Evolutionary conservation across 2,329 filamentous ascomycete genomes (phyloP), one percentile per base, ranked within the genome.

Genomic region (Fusarium circinatum): DNA sequence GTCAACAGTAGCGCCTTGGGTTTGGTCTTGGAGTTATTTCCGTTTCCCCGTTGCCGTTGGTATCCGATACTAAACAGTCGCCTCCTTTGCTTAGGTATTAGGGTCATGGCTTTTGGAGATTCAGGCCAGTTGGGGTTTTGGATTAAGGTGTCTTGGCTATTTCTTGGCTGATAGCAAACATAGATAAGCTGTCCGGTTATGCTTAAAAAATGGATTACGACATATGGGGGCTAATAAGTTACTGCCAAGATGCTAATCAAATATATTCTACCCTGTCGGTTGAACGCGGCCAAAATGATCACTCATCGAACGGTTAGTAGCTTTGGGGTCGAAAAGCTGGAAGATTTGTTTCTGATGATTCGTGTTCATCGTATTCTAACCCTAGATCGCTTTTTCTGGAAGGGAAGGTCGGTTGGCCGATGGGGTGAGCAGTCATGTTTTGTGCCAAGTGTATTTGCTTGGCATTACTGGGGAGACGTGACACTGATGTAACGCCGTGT

Each of bases 1-100:
- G n/a, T 24, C 48, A 14, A 4, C 7, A 3, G 30, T 52, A 34
- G 48, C 48, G 57, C 11, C 45, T 60, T 60, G 57, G 44, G 8
- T 1, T 12, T 45, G n/a, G 30, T 36, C 55, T 58, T 49, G 55
- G 41, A 1, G 17, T n/a, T 36, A 34, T 36, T 49, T 49, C 55
- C 55, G 41, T 49, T 58, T 49, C 55, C 30, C 41, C 41, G 41
- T 49, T 36, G 55, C 55, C 55, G 55, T 49, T 36, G 55, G 41
- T 58, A 58, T 58, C 55, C 55, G 55, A 49, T 26, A 0, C 6
- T 41, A 30, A 30, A 26, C 34, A n/a, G 18, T 49, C 14, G 55
- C 55, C 41, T 14, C 55, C 11, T 34, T 36, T 24, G 24, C 24
- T 24, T 24, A 24, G 4, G 24, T 24, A 24, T 24, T 24, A 24